Conservation (phyloP, 441 rosid species). For the Jatropha podagrica region DNA sequence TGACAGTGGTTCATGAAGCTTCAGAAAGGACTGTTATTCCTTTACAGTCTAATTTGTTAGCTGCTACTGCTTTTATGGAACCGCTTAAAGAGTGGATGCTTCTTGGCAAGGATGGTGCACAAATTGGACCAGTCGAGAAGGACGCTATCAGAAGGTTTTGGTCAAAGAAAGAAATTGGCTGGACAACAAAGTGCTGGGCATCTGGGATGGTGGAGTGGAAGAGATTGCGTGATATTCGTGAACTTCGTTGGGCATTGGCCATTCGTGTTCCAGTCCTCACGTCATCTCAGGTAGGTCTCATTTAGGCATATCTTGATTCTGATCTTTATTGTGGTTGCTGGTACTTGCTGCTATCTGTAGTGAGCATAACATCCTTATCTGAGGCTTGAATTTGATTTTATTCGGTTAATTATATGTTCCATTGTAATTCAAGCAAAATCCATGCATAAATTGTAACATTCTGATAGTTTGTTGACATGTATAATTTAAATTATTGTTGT, state of each 20-base stretch:
- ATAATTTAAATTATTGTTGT: background rate
- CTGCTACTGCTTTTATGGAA: slow-evolving; percentile 99
- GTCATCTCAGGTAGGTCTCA: slow-evolving; percentile 74
- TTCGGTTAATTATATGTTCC: background rate
- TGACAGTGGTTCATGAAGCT: slow-evolving; percentile 93
- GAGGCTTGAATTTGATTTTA: background rate
- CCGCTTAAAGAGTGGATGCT: slow-evolving; percentile 99
- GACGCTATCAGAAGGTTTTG: slow-evolving; percentile 95
- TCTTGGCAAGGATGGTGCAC: slow-evolving; percentile 68
- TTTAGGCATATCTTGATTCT: slow-evolving; percentile 16
- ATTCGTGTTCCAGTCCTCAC: slow-evolving; percentile 95
- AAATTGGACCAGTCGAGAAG: slow-evolving; percentile 96
- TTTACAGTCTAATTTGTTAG: slow-evolving; percentile 94
- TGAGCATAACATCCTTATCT: background rate
- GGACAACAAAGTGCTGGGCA: slow-evolving; percentile 95
- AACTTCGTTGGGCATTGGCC: slow-evolving; percentile 98
- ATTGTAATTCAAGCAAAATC: background rate
- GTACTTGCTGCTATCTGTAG: slow-evolving; percentile 5
- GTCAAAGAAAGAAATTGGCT: slow-evolving; percentile 91
- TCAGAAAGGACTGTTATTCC: slow-evolving; percentile 98
- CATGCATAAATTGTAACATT: background rate
- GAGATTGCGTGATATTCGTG: slow-evolving; percentile 96
- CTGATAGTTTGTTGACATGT: background rate
- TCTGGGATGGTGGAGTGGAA: slow-evolving; percentile 98
- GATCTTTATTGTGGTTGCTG: slow-evolving; percentile 22